A percentile compares a stretch with the other conserved stretches of the same genome.
Conservation (phyloP, 768 basidiomycete genomes). For the Rhizopogon salebrosus region DNA sequence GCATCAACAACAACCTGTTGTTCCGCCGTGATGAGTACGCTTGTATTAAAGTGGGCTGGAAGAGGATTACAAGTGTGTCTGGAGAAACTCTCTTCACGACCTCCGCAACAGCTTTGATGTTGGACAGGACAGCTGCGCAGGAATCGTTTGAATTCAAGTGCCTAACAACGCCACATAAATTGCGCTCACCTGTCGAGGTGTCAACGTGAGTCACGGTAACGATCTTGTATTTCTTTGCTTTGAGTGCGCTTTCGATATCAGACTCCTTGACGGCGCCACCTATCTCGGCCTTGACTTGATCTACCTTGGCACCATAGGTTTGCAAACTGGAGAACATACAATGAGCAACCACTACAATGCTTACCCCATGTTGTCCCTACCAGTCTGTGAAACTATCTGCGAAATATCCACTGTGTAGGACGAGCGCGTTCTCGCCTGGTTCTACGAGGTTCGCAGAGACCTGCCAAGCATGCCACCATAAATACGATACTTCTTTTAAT, state of each 20-base stretch:
- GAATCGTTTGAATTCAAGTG: background rate
- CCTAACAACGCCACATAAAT: background rate
- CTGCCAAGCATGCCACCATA: slow-evolving; percentile 26
- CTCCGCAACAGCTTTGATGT: slow-evolving; percentile 71
- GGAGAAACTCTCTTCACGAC: slow-evolving; percentile 76
- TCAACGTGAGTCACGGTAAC: slow-evolving; percentile 95
- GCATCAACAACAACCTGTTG: slow-evolving; percentile 77
- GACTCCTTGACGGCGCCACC: slow-evolving; percentile 65
- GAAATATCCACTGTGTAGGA: slow-evolving; percentile 91
- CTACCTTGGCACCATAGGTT: slow-evolving; percentile 85
- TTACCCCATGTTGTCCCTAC: slow-evolving; percentile 31
- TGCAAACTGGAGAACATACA: slow-evolving; percentile 48
- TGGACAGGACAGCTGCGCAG: slow-evolving; percentile 70
- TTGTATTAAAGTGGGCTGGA: background rate
- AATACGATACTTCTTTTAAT: background rate
- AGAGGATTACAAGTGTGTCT: slow-evolving; percentile 61
- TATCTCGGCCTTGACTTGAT: slow-evolving; percentile 76
- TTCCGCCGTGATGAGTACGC: background rate
- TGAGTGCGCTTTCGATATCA: slow-evolving; percentile 64
- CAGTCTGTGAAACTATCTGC: slow-evolving; percentile 88
- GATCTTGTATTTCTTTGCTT: slow-evolving; percentile 79
- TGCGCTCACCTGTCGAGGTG: slow-evolving; percentile 69
- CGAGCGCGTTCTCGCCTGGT: slow-evolving; percentile 70
- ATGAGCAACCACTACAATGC: background rate
- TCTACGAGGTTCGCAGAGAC: slow-evolving; percentile 90